A percentile compares a stretch with the other conserved stretches of the same genome.
phyloP scores from a whole-genome alignment of 495 filamentous ascomycete species.

The Podospora appendiculata region DNA sequence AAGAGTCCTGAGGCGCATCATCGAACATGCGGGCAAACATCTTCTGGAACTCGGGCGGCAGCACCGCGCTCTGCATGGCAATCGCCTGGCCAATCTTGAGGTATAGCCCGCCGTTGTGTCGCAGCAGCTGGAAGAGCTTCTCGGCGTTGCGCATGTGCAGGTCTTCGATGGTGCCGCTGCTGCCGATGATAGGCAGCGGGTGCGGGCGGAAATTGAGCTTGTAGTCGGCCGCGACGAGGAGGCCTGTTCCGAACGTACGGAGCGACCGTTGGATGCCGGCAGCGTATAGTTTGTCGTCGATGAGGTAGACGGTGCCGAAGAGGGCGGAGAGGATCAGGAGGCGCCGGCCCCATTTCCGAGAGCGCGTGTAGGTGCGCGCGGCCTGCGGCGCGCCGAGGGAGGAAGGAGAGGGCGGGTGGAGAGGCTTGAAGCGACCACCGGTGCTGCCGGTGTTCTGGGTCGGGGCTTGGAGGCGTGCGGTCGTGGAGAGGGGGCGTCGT shows the following conservation, averaged over 20 bases:
- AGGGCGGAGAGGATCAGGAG: conserved; percentile 55
- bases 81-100: conserved; percentile 98
- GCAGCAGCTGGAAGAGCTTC: conserved; percentile 68
- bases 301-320: conserved; percentile 51
- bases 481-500: not conserved
- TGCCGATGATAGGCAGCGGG: conserved; percentile 42
- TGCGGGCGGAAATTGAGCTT: conserved; percentile 89
- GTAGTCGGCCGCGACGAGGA: conserved; percentile 85
- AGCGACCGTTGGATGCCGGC: conserved; percentile 70
- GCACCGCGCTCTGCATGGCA: conserved; percentile 90
- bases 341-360: conserved; percentile 67
- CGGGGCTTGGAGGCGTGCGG: not conserved
- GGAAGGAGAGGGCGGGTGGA: conserved; percentile 70
- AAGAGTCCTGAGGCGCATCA: conserved; percentile 91
- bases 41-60: conserved; percentile 87
- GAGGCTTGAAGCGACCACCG: conserved; percentile 49
- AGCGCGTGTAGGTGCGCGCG: conserved; percentile 57
- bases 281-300: conserved; percentile 70
- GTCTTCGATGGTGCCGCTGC: conserved; percentile 34
- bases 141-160: conserved; percentile 78
- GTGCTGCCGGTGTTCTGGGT: not conserved
- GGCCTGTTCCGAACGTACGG: conserved; percentile 69
- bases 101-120: conserved; percentile 85
- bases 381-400: conserved; percentile 68
- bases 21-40: conserved; percentile 98